Base-by-base conservation (phyloP, 2,329 filamentous ascomycete genomes). In the Aspergillus phoenicis region DNA sequence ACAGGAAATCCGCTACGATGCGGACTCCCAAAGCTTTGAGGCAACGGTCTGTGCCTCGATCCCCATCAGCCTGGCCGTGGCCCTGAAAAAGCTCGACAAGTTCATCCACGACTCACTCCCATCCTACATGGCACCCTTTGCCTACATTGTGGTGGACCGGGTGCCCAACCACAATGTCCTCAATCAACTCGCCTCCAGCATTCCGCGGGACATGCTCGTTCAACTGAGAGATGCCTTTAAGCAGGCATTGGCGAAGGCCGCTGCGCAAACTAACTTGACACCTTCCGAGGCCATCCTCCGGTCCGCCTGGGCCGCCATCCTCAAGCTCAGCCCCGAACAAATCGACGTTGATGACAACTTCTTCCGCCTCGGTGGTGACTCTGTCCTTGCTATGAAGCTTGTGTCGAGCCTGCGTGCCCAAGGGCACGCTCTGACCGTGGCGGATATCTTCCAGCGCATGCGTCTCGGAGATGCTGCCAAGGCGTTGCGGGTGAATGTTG, bases 281-380 rank as follows among this genome's bases (percentile, higher is more conserved):
- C 63, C 64, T 0, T 56, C 71, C 10, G 78, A 81, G 59, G 63
- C 61, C 5, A 77, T 78, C 28, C 61, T 81, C 6, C 71, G 62
- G n/a, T 60, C 65, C n/a, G 61, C 70, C 6, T 74, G 73, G 72
- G 70, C 73, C 2, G 66, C 66, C 8, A 69, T 74, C 6, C 66
- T 74, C 15, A 57, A 65, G 13, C 48, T 74, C 4, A 36, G n/a
- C 2, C 51, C 59, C 0, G 68, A 82, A 2, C 74, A 81, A 1
- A 84, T 87, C 17, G 78, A 82, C 1, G 72, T 82, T 1, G 81
- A 85, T 10, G 82, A 87, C 66, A 85, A 83, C 73, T 87, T 88
- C 73, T 87, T 88, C 78, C 79, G 81, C 3, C 78, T 87, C 0
- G 85, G 85, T 1, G 85, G 85, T 20, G 85, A 87, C 72, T 87